phyloP scores from a whole-genome alignment of 257 asterid species.

The Penstemon davidsonii region DNA sequence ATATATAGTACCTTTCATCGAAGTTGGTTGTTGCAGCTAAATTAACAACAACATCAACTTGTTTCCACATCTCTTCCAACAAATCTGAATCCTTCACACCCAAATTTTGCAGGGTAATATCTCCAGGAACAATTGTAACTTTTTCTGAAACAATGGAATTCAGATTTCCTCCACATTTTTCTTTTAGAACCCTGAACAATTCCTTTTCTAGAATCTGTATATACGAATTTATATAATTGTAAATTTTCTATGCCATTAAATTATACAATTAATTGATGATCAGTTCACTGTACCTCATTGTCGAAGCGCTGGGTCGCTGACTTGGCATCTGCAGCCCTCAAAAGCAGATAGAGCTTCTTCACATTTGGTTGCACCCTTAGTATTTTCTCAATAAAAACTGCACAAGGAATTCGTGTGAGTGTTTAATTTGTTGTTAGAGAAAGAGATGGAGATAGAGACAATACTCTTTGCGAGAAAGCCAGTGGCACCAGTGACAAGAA shows the following conservation, averaged over 20 bases:
- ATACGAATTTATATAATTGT: too few species aligned
- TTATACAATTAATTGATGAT: neutral
- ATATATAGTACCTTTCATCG: conserved; percentile 64
- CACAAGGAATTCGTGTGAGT: conserved; percentile 19
- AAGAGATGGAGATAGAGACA: conserved; percentile 18
- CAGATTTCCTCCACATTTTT: conserved; percentile 46
- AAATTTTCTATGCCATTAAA: too few species aligned
- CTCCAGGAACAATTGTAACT: conserved; percentile 67
- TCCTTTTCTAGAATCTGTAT: conserved; percentile 61
- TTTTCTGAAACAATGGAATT: conserved; percentile 44
- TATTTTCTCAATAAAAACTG: conserved; percentile 85
- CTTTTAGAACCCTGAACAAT: conserved; percentile 70
- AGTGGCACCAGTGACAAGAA: conserved; percentile 76
- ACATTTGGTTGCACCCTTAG: conserved; percentile 82
- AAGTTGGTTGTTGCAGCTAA: conserved; percentile 91
- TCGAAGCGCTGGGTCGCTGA: conserved; percentile 70
- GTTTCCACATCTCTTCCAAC: conserved; percentile 63
- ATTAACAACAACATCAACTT: conserved; percentile 78
- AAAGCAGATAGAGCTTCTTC: conserved; percentile 76
- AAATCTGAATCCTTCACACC: conserved; percentile 57
- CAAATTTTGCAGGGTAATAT: conserved; percentile 67
- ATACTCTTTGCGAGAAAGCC: conserved; percentile 91
- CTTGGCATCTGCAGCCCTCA: conserved; percentile 69
- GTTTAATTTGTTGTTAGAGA: neutral
- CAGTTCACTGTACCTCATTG: conserved; percentile 48